Evolutionary conservation across 345 rosid genomes (phyloP).

Genomic region (Cardamine resedifolia): DNA sequence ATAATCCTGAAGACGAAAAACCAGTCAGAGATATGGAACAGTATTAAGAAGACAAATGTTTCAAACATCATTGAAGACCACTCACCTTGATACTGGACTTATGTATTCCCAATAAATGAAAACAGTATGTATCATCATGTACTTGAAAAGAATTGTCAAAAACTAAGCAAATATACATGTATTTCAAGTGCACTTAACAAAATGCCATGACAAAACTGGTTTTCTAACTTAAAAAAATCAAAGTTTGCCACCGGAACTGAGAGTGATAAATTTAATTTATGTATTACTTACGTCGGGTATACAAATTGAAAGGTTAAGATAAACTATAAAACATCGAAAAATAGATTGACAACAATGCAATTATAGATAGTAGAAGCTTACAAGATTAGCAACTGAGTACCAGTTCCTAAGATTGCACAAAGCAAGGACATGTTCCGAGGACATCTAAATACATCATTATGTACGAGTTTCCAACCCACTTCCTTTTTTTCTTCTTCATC

Average conservation of each 20-base stretch:
- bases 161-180: not conserved
- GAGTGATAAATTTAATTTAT: not conserved
- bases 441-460: constrained; percentile 67
- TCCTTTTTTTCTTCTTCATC: constrained; percentile 79
- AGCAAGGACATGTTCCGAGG: constrained; percentile 69
- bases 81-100: not conserved
- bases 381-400: constrained; percentile 72
- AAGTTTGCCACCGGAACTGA: not conserved
- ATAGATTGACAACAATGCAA: constrained; percentile 6
- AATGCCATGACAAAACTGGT: not conserved
- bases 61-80: not conserved
- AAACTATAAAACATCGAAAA: not conserved
- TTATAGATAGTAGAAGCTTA: constrained; percentile 42
- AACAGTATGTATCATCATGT: not conserved
- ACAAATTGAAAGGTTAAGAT: not conserved
- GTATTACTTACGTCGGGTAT: not conserved
- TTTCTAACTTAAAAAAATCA: not conserved
- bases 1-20: constrained; percentile 48
- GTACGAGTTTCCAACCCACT: constrained; percentile 76
- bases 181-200: not conserved
- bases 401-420: constrained; percentile 71
- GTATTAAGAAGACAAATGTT: not conserved
- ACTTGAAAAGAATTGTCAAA: not conserved
- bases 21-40: constrained; percentile 12
- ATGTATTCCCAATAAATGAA: not conserved